Base-by-base conservation (phyloP, 768 basidiomycete genomes). In the Suillus hirtellus region DNA sequence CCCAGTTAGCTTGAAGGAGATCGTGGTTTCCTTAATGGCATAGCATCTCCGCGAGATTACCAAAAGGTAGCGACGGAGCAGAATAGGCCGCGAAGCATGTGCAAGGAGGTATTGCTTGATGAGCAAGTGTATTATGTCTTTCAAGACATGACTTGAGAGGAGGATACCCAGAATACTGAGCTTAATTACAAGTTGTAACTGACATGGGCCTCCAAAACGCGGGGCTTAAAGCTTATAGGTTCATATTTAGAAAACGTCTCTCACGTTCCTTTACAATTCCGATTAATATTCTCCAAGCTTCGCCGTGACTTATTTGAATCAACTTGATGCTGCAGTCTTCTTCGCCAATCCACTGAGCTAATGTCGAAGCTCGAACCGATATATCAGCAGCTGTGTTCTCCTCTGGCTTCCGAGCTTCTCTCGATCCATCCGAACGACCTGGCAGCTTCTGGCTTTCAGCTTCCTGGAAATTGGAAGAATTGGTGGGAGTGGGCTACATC, bases 11-110 rank as follows among this genome's bases (percentile, higher is more conserved):
- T 31, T 31, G 31, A 58, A 86, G 68, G 63, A 85, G 77, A 53
- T 78, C 72, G 12, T 72, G 85, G 71, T 86, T 86, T 69, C 88
- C 86, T 72, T 85, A 81, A 71, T 86, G 79, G 70, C 84, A 81
- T 31, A 10, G 9, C 74, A 86, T 79, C 65, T 83, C 78, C 35
- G 73, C 75, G 37, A 85, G 79, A 71, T 86, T 82, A 4, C 84
- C 85, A 65, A 83, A 72, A 73, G 86, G 79, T 68, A 82, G 75
- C 0, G 84, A 83, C 0, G 73, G 19, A 75, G 14, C 75, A 79
- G 1, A 79, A 77, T 12, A 85, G 85, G 6, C 83, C 79, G 1
- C 73, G 76, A 31, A 87, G 80, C 40, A 63, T 65, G n/a, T 75
- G 78, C 10, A 85, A 80, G 11, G 84, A 84, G 0, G 84, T 67